Base-by-base conservation (phyloP, 257 asterid genomes). In the Avicennia marina region DNA sequence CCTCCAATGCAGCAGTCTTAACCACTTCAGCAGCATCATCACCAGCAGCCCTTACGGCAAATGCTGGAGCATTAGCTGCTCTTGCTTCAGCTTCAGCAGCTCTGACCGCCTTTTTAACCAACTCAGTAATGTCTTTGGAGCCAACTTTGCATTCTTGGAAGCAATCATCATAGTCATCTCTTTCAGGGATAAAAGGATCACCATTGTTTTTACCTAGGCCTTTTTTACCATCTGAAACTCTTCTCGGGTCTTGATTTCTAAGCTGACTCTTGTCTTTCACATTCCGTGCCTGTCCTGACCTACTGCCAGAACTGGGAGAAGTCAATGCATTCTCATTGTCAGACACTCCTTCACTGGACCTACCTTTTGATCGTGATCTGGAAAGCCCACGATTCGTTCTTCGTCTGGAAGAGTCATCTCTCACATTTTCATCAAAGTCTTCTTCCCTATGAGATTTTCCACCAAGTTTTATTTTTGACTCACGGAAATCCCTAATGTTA, bases 71-170 rank as follows among this genome's bases (percentile, higher is more conserved):
- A 74, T 82, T 76, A 66, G 91, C 97, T 33, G 84, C 73, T 79
- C 86, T 79, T 46, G 99, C 99, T 82, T 93, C 99, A 49, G 95
- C 83, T 76, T 89, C 97, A 61, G 99, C 99, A 72, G 99, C 95
- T 67, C 72, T 68, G 57, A 93, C 94, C 56, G 99, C 99, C 67
- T 76, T 84, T 76, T 76, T 84, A 41, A 93, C 99, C 72, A 86
- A 71, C 56, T 80, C 86, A 53, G 80, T 73, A 25, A 93, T 75
- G 75, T 86, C 95, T 52, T 65, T 86, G 58, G 86, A 78, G 50
- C 99, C 99, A 58, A 93, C 68, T 75, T 64, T 80, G 72, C 97
- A 93, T 29, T 70, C 88, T 70, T 64, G 82, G 83, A 86, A 93
- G 75, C 96, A 93, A 51, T 89, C 97, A 73, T 93, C 99, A 71